Base-by-base conservation (phyloP, 2,329 filamentous ascomycete genomes). In the Exophiala phaeomuriformis region DNA sequence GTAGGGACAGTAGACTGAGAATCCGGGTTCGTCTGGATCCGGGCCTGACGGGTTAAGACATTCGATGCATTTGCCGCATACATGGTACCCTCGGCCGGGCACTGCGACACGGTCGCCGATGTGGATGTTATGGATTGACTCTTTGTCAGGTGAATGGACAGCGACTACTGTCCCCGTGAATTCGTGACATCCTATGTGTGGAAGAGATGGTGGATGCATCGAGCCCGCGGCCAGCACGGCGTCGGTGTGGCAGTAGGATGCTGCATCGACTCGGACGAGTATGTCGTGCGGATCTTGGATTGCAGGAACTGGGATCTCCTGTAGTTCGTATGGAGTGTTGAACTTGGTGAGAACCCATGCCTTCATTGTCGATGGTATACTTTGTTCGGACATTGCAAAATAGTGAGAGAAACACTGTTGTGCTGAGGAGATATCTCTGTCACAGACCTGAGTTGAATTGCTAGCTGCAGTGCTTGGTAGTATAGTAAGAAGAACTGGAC, bases 181-280 rank as follows among this genome's bases (percentile, higher is more conserved):
- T 51, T 76, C 74, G 59, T 76, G 73, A 50, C 69, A 71, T 36
- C 72, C 69, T 35, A 75, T 63, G 57, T 74, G 73, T 5, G 74
- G 74, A 1, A 66, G 65, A 0, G 72, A 71, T 30, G 67, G 57
- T 1, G 61, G 63, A 4, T 60, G 62, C 65, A 71, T 66, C 36
- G 65, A 58, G 9, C 69, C 69, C 36, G 66, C 56, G 31, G 69
- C 66, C 12, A 72, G 62, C 5, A 71, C 66, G 29, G 62, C 66
- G 49, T 72, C 70, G 7, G 72, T 76, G 59, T 76, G 73, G 62
- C 72, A 75, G 59, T 76, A 76, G 1, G 72, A 75, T 6, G 72
- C 72, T 3, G 74, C 74, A 45, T 71, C 68, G 36, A 77, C 73
- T 52, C 68, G 69, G 61, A 76, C 69, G 12, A 76, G 68, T 28